Percentiles rank a stretch among this genome's conserved stretches.
phyloP scores from a whole-genome alignment of 805 yeast genomes.

The Jamesozyma rosinii region DNA sequence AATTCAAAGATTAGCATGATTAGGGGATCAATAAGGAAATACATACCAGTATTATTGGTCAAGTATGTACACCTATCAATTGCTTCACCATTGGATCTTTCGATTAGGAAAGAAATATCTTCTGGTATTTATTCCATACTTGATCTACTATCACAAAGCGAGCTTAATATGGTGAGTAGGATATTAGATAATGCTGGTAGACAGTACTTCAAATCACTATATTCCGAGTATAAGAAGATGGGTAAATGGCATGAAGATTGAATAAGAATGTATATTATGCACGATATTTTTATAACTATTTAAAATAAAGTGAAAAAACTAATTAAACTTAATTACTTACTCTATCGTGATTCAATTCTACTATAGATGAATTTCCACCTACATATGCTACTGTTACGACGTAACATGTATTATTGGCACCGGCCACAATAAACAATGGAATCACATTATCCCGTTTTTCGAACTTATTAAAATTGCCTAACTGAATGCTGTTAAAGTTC shows the following conservation, averaged over 20 bases:
- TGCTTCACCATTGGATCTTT: constrained; percentile 38
- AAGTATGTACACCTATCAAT: constrained; percentile 51
- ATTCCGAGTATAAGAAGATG: constrained; percentile 59
- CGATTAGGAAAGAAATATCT: constrained; percentile 40
- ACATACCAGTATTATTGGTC: constrained; percentile 49
- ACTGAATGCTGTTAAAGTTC: not conserved
- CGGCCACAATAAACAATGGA: not conserved
- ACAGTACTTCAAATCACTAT: constrained; percentile 54
- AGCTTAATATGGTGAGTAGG: constrained; percentile 51
- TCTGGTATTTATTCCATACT: constrained; percentile 54
- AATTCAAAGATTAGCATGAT: constrained; percentile 47
- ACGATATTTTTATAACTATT: not conserved
- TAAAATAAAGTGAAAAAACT: not conserved
- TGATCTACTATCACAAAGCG: constrained; percentile 59
- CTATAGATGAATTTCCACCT: too few relatives aligned
- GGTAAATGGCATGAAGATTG: constrained; percentile 75
- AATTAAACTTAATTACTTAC: too few relatives aligned
- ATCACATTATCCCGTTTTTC: not conserved
- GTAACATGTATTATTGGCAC: not conserved
- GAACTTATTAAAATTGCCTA: not conserved
- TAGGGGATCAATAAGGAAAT: constrained; percentile 54
- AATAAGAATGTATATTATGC: not conserved
- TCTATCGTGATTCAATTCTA: not conserved
- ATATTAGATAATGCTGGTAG: constrained; percentile 64
- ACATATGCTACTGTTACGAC: too few relatives aligned